Percentiles rank a stretch among this genome's conserved stretches.
Conservation (phyloP, 305 asterid genomes). For the Fraxinus platypoda region DNA sequence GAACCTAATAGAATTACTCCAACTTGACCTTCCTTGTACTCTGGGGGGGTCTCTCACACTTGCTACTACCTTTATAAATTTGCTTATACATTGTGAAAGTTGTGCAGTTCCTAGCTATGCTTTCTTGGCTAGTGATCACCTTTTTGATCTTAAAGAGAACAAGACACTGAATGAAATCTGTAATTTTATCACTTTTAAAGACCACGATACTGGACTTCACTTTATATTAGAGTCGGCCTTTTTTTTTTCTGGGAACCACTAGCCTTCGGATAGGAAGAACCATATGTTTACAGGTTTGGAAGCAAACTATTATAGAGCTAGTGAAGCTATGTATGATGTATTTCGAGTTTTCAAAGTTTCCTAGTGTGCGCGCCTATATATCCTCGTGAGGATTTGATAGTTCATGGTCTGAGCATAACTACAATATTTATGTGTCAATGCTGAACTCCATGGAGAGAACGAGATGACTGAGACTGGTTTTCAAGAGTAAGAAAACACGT, state of each 20-base stretch:
- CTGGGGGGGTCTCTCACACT: background rate
- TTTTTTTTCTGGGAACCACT: background rate
- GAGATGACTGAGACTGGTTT: background rate
- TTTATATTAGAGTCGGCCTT: background rate
- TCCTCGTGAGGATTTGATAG: background rate
- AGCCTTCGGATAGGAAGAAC: background rate
- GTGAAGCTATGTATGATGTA: background rate
- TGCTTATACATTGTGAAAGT: background rate
- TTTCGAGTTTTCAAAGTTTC: background rate
- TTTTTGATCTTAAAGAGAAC: background rate
- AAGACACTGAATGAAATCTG: background rate
- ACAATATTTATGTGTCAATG: background rate
- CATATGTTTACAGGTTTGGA: too few species aligned
- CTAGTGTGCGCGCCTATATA: background rate
- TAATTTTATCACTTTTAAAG: too few species aligned
- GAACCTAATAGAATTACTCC: background rate
- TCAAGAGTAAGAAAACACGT: background rate
- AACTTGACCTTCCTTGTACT: background rate
- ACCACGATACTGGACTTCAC: too few species aligned
- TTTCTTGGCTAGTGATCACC: background rate
- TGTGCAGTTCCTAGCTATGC: background rate
- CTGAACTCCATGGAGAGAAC: background rate
- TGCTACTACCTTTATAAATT: too few species aligned
- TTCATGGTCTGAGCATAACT: background rate
- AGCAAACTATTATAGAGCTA: background rate